These are phyloP conservation scores for Aspergillus latus DNA, from an alignment of 2,329 filamentous ascomycete genomes.

Conservation along the genomic window DNA sequence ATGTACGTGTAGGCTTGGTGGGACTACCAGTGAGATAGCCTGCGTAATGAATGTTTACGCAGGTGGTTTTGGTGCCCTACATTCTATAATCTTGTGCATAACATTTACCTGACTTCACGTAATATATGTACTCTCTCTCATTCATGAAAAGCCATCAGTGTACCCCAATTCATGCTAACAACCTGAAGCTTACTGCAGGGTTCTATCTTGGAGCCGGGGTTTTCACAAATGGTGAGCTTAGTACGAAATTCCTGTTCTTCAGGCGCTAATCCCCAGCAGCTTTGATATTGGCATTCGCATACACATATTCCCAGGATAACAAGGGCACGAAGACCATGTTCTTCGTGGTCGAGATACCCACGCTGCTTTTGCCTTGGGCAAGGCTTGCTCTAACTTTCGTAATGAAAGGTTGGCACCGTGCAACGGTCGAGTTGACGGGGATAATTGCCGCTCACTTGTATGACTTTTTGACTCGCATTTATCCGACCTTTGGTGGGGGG, in stretches of 20 bases:
- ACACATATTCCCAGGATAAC: constrained; percentile 84
- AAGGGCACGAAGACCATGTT: constrained; percentile 73
- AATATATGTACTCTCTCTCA: constrained; percentile 8
- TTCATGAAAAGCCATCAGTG: constrained; percentile 13
- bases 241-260: constrained; percentile 3
- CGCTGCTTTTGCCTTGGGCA: constrained; percentile 76
- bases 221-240: constrained; percentile 41
- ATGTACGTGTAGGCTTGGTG: constrained; percentile 71
- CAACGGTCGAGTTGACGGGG: constrained; percentile 70
- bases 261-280: constrained; percentile 55
- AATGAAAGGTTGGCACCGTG: constrained; percentile 57
- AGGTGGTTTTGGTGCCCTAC: constrained; percentile 68
- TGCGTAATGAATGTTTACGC: constrained; percentile 54
- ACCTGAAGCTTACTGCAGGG: constrained; percentile 45
- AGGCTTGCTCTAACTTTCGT: constrained; percentile 75
- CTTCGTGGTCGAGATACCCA: constrained; percentile 79
- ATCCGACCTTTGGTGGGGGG: constrained; percentile 85
- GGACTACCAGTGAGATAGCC: constrained; percentile 70
- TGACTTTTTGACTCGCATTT: constrained; percentile 84
- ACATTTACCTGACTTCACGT: constrained; percentile 23
- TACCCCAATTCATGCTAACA: constrained; percentile 32
- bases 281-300: constrained; percentile 75
- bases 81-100: constrained; percentile 36
- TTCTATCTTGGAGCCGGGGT: constrained; percentile 32
- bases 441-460: constrained; percentile 84